These are phyloP conservation scores for Dryas octopetala DNA, from an alignment of 306 rosid species.

Conservation along the genomic window DNA sequence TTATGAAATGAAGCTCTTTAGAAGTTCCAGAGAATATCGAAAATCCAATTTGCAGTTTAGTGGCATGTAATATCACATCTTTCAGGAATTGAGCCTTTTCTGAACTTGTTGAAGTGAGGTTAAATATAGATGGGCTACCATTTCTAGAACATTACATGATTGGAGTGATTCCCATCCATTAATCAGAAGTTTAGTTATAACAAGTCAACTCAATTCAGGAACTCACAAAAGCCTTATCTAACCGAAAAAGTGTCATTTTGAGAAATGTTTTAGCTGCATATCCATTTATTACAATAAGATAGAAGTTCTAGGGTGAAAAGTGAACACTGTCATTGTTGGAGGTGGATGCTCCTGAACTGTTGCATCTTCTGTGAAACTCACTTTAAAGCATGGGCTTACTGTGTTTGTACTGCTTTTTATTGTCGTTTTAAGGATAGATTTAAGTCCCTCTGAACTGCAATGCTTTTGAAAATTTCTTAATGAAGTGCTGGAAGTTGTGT, in stretches of 20 bases:
- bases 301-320: background rate
- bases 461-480: background rate
- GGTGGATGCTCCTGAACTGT: background rate
- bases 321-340: background rate
- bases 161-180: background rate
- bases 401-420: background rate
- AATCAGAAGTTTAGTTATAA: background rate
- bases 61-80: background rate
- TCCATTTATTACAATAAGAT: background rate
- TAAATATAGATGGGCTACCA: background rate
- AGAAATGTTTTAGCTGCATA: background rate
- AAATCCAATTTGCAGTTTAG: background rate
- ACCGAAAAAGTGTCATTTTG: background rate
- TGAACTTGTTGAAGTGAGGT: background rate
- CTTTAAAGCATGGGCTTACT: background rate
- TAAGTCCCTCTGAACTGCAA: background rate
- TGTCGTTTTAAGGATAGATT: background rate
- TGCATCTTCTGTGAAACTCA: background rate
- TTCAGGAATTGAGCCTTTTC: background rate
- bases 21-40: background rate
- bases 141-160: background rate
- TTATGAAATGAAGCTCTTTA: background rate
- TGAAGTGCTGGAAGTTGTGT: background rate
- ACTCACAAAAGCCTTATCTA: background rate
- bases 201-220: background rate